Percentiles rank a stretch among this genome's conserved stretches.
These are phyloP conservation scores for Orychophragmus violaceus DNA, from an alignment of 345 rosid species.

Conservation along the genomic window DNA sequence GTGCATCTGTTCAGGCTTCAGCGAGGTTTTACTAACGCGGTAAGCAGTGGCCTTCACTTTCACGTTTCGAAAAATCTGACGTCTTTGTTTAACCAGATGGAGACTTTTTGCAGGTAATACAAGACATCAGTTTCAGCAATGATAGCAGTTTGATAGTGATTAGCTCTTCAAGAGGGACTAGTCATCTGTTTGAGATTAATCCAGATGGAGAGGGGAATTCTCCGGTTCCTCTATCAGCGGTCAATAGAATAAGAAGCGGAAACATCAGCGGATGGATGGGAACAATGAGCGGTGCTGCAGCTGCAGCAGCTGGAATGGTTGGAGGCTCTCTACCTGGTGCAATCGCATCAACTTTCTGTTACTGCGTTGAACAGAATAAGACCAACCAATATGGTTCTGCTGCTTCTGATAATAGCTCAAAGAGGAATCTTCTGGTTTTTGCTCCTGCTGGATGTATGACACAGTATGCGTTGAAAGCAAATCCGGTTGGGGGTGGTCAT, in stretches of 20 bases:
- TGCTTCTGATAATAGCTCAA: slow-evolving; percentile 22
- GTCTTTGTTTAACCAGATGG: neutral
- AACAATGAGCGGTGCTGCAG: slow-evolving; percentile 67
- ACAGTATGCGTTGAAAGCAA: slow-evolving; percentile 64
- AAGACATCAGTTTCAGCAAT: slow-evolving; percentile 81
- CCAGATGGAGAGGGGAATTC: slow-evolving; percentile 43
- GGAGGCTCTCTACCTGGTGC: slow-evolving; percentile 47
- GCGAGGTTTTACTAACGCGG: slow-evolving; percentile 93
- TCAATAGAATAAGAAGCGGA: slow-evolving; percentile 76
- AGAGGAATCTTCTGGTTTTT: slow-evolving; percentile 64
- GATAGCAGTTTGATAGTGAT: slow-evolving; percentile 88
- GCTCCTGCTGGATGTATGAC: slow-evolving; percentile 70
- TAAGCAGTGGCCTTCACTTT: slow-evolving; percentile 26
- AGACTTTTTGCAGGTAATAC: slow-evolving; percentile 61
- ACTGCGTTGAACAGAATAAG: neutral
- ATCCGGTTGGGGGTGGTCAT: slow-evolving; percentile 22
- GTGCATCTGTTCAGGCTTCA: slow-evolving; percentile 80
- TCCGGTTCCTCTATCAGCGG: slow-evolving; percentile 62
- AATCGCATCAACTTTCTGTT: neutral
- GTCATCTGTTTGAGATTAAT: slow-evolving; percentile 82
- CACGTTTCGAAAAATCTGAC: neutral
- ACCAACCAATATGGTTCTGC: neutral
- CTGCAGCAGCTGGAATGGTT: slow-evolving; percentile 76
- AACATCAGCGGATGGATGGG: slow-evolving; percentile 73
- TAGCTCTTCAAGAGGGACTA: slow-evolving; percentile 90